Percentiles rank a stretch among this genome's conserved stretches.
phyloP scores from a whole-genome alignment of 345 rosid species.

The Raphanus raphanistrum region DNA sequence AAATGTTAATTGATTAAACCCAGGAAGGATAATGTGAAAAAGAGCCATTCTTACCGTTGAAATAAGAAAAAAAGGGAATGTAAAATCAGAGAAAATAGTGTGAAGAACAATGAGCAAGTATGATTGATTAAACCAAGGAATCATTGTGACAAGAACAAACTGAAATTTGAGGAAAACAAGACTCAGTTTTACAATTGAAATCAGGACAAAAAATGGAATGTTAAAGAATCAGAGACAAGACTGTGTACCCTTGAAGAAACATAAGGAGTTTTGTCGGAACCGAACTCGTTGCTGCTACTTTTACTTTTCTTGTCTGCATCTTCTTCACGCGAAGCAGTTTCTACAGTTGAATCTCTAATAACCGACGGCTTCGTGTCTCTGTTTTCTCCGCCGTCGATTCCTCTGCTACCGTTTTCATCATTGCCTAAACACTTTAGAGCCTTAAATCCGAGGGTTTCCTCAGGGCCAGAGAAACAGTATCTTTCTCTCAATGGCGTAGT shows the following conservation, averaged over 20 bases:
- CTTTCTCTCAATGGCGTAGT: conserved; percentile 10
- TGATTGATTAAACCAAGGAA: too few relatives aligned
- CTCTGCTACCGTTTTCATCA: conserved; percentile 18
- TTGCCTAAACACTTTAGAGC: conserved; percentile 49
- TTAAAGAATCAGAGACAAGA: background rate
- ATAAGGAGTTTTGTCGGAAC: conserved; percentile 49
- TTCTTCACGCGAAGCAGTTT: conserved; percentile 44
- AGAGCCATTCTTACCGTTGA: too few relatives aligned
- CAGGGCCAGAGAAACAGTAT: conserved; percentile 36
- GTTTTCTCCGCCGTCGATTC: conserved; percentile 28
- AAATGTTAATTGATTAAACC: background rate
- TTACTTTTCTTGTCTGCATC: conserved; percentile 44
- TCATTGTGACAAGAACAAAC: background rate
- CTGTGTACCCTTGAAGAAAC: conserved; percentile 56
- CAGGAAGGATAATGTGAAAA: background rate
- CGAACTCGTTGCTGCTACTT: conserved; percentile 36
- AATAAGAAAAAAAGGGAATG: too few relatives aligned
- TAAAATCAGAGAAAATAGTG: too few relatives aligned
- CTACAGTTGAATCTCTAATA: conserved; percentile 43
- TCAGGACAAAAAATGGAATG: background rate
- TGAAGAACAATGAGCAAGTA: too few relatives aligned
- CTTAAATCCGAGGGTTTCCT: conserved; percentile 28
- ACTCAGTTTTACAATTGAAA: conserved; percentile 1
- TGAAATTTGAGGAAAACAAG: background rate
- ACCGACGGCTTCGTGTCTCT: conserved; percentile 26